A percentile compares a stretch with the other conserved stretches of the same genome.
phyloP scores from a whole-genome alignment of 1,284 basidiomycete species.

The Grifola frondosa region DNA sequence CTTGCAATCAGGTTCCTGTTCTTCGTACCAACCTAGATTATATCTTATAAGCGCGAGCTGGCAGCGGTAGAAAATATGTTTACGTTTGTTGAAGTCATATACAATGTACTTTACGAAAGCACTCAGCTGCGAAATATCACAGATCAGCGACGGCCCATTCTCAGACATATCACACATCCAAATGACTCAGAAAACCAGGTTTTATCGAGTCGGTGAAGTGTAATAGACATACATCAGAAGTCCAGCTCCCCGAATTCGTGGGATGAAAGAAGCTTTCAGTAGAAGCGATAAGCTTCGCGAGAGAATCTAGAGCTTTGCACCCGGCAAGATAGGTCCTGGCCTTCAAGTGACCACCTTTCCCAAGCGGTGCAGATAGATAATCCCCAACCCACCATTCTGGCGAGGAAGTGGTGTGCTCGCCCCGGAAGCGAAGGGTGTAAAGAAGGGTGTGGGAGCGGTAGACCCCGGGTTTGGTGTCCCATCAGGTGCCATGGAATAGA shows the following conservation, averaged over 20 bases:
- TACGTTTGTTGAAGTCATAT: conserved; percentile 85
- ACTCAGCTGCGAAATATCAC: conserved; percentile 48
- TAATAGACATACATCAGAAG: conserved; percentile 52
- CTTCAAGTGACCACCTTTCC: conserved; percentile 38
- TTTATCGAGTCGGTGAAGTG: neutral
- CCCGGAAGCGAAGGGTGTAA: conserved; percentile 64
- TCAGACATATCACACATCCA: neutral
- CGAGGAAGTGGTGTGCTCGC: conserved; percentile 56
- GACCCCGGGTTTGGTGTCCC: conserved; percentile 54
- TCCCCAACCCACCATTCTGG: conserved; percentile 46
- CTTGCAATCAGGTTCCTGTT: conserved; percentile 79
- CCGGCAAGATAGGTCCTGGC: conserved; percentile 75
- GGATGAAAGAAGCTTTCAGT: conserved; percentile 91
- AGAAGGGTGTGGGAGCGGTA: conserved; percentile 55
- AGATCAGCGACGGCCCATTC: conserved; percentile 4
- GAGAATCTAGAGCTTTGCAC: conserved; percentile 83
- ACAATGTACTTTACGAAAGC: conserved; percentile 87
- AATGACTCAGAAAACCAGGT: neutral
- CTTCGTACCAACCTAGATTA: conserved; percentile 83
- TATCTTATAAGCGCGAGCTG: conserved; percentile 2
- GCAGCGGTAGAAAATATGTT: conserved; percentile 12
- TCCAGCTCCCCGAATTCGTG: conserved; percentile 72
- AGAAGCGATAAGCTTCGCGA: conserved; percentile 83
- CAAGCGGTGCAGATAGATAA: conserved; percentile 60
- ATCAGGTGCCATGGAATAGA: conserved; percentile 88